Evolutionary conservation across 371 early-diverging fungal species (phyloP).

Genomic region (Cokeromyces recurvatus): DNA sequence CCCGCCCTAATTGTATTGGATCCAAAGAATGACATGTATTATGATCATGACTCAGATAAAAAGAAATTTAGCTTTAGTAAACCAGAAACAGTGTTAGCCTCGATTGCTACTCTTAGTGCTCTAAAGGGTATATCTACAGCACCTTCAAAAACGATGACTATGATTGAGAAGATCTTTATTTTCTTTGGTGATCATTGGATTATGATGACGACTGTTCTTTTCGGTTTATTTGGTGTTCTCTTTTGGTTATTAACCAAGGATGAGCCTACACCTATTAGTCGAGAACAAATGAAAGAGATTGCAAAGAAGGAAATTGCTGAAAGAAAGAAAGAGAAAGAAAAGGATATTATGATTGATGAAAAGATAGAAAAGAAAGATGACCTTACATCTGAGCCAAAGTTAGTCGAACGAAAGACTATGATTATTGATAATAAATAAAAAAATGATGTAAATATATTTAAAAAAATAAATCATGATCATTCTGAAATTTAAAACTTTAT

Average conservation of each 20-base stretch:
- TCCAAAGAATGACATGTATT: slow-evolving; percentile 21
- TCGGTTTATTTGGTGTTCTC: slow-evolving; percentile 3
- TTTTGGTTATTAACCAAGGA: slow-evolving; percentile 1
- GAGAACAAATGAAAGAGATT: slow-evolving; percentile 2
- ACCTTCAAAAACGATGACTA: slow-evolving; percentile 6
- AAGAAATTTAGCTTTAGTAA: slow-evolving; percentile 1
- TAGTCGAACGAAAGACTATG: too few species aligned
- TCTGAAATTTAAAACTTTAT: too few species aligned
- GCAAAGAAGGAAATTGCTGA: slow-evolving; percentile 2
- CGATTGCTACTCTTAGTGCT: background rate
- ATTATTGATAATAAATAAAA: too few species aligned
- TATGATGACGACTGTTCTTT: slow-evolving; percentile 1
- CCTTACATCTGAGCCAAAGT: too few species aligned
- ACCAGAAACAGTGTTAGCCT: slow-evolving; percentile 12
- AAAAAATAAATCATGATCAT: too few species aligned
- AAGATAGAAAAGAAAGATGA: too few species aligned
- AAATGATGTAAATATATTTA: too few species aligned
- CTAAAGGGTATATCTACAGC: slow-evolving; percentile 13
- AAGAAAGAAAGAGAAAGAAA: slow-evolving; percentile 6
- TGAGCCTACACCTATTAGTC: background rate
- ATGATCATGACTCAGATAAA: slow-evolving; percentile 4
- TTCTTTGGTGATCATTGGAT: slow-evolving; percentile 21
- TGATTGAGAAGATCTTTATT: background rate
- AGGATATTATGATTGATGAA: too few species aligned
- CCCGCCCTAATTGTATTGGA: slow-evolving; percentile 11